Evolutionary conservation across 1,139 yeast genomes (phyloP).

Genomic region (Pichia sp.): DNA sequence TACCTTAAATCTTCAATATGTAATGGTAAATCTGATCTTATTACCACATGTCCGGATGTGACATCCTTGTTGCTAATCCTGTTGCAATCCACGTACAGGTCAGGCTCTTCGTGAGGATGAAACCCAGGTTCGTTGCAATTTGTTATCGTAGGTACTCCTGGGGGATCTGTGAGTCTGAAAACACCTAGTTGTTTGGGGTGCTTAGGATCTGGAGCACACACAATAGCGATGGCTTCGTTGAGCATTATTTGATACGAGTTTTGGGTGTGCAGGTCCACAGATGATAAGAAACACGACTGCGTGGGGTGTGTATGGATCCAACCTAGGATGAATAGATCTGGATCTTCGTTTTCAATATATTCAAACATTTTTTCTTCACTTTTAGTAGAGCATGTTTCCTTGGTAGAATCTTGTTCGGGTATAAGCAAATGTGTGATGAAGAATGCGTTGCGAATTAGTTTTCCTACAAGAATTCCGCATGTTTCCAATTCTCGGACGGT

Average conservation of each 20-base stretch:
- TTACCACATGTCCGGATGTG: constrained; percentile 43
- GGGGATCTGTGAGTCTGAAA: constrained; percentile 54
- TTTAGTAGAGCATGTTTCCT: constrained; percentile 50
- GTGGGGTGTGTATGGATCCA: constrained; percentile 70
- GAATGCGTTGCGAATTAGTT: constrained; percentile 47
- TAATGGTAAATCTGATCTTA: constrained; percentile 38
- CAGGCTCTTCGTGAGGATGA: constrained; percentile 48
- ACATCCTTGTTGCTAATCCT: constrained; percentile 17
- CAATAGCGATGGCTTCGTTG: constrained; percentile 60
- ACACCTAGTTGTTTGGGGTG: constrained; percentile 41
- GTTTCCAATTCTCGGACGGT: constrained; percentile 48
- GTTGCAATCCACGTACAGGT: constrained; percentile 41
- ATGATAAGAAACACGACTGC: constrained; percentile 54
- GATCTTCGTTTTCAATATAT: constrained; percentile 42
- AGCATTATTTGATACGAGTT: constrained; percentile 58
- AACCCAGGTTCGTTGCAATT: constrained; percentile 40
- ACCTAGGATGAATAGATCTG: constrained; percentile 44
- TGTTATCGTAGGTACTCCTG: constrained; percentile 47
- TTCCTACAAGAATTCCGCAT: constrained; percentile 57
- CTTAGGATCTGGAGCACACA: constrained; percentile 43
- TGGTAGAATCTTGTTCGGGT: constrained; percentile 52
- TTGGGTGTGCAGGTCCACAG: constrained; percentile 58
- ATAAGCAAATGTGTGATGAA: constrained; percentile 50
- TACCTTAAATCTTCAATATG: constrained; percentile 34
- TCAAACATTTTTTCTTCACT: constrained; percentile 50